Percentiles rank a stretch among this genome's conserved stretches.
phyloP scores from a whole-genome alignment of 441 rosid genomes.

The Biscutella auriculata region DNA sequence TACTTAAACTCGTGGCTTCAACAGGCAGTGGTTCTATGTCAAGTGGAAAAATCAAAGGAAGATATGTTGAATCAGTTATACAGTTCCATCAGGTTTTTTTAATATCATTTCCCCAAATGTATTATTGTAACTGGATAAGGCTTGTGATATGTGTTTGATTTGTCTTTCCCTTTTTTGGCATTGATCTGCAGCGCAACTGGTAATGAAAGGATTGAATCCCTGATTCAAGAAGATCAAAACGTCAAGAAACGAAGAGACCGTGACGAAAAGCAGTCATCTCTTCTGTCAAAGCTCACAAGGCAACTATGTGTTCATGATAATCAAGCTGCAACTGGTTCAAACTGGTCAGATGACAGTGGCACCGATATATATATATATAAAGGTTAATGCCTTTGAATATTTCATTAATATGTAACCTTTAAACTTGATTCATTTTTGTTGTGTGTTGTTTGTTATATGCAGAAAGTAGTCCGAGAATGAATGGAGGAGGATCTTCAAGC shows the following conservation, averaged over 20 bases:
- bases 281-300: constrained; percentile 48
- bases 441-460: constrained; percentile 4
- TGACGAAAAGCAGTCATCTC: constrained; percentile 46
- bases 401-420: not conserved
- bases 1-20: not conserved
- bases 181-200: constrained; percentile 36
- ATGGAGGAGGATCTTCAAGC: constrained; percentile 33
- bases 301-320: constrained; percentile 56
- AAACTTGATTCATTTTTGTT: not conserved
- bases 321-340: constrained; percentile 45
- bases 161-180: not conserved
- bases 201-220: constrained; percentile 42
- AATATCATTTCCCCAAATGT: not conserved
- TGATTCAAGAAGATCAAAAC: constrained; percentile 56
- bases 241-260: constrained; percentile 46
- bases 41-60: constrained; percentile 72
- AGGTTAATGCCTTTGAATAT: not conserved
- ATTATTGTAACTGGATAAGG: not conserved
- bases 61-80: constrained; percentile 65
- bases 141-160: not conserved
- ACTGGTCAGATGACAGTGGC: constrained; percentile 36
- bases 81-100: constrained; percentile 44
- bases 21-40: constrained; percentile 74
- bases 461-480: constrained; percentile 57
- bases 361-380: constrained; percentile 28